Evolutionary conservation across 129 eudicot species (phyloP), one percentile per base, ranked within the genome.

Genomic region (Centrapalus pauciflorus): DNA sequence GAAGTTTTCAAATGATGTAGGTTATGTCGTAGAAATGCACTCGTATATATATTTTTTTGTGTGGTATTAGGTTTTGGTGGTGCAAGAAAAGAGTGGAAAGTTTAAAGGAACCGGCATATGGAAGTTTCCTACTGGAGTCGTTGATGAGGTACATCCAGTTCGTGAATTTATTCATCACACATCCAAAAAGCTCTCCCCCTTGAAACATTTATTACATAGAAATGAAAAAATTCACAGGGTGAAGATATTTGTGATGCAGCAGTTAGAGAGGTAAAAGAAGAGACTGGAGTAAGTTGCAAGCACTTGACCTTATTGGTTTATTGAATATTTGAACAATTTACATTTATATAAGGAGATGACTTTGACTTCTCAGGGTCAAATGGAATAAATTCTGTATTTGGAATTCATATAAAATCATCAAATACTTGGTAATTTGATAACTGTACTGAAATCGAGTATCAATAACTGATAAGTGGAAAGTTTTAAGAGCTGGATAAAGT

Each of bases 41-140:
- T 7, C 26, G 8, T 8, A 19, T 26, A 48, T 7, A 29, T 2
- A 37, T 32, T 49, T 29, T 54, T 38, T 67, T 45, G 61, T 29
- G 2, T 54, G 67, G 23, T 77, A 41, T 32, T 79, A 83, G 96
- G 88, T 89, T 62, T 76, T 89, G 46, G 96, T 89, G 69, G 95
- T 89, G 35, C 95, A 86, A 79, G 96, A 89, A 61, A 89, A 89
- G 79, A 83, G 79, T 65, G 96, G 95, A 57, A 59, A 25, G 21
- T 81, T 89, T 26, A 73, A 79, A 37, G 95, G 90, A 81, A 73
- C 78, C 2, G 97, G 95, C 14, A 63, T 86, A 25, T 90, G 97
- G 95, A 90, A 89, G 83, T 79, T 90, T 61, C 97, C 97, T 29
- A 90, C 97, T 1, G 95, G 97, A 79, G 88, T 90, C 14, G 95